phyloP scores from a whole-genome alignment of 2,329 filamentous ascomycete species.

The Fonsecaea erecta region DNA sequence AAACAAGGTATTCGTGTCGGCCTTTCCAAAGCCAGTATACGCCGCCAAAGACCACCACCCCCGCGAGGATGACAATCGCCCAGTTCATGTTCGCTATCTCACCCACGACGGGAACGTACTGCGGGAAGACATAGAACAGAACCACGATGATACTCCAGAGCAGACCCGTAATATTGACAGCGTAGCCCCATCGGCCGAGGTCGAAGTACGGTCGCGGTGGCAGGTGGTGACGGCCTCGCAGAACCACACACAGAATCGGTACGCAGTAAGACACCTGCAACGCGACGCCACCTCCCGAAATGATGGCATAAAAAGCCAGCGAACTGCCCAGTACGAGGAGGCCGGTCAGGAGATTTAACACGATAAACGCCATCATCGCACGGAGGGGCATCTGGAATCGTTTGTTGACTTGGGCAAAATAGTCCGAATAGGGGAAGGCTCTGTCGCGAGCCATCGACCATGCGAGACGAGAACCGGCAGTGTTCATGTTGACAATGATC shows the following conservation, averaged over 20 bases:
- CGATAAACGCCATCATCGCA: constrained; percentile 29
- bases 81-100: constrained; percentile 35
- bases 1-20: constrained; percentile 30
- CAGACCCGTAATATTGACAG: constrained; percentile 30
- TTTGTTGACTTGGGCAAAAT: constrained; percentile 60
- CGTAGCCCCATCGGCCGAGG: constrained; percentile 32
- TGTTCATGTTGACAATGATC: constrained; percentile 34
- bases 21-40: constrained; percentile 33
- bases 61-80: constrained; percentile 33
- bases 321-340: constrained; percentile 30
- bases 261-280: constrained; percentile 33
- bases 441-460: constrained; percentile 58
- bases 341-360: constrained; percentile 30
- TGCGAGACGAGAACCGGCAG: constrained; percentile 30
- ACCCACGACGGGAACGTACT: constrained; percentile 31
- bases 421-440: constrained; percentile 61
- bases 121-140: constrained; percentile 33
- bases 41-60: constrained; percentile 27
- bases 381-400: constrained; percentile 61
- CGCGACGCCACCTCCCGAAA: constrained; percentile 31
- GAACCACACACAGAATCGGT: constrained; percentile 30
- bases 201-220: constrained; percentile 32
- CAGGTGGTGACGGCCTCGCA: constrained; percentile 29
- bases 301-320: constrained; percentile 34
- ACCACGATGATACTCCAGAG: constrained; percentile 30